A percentile compares a stretch with the other conserved stretches of the same genome.
Evolutionary conservation across 2,329 filamentous ascomycete species (phyloP).

Genomic region (Herpotrichia juniperi): DNA sequence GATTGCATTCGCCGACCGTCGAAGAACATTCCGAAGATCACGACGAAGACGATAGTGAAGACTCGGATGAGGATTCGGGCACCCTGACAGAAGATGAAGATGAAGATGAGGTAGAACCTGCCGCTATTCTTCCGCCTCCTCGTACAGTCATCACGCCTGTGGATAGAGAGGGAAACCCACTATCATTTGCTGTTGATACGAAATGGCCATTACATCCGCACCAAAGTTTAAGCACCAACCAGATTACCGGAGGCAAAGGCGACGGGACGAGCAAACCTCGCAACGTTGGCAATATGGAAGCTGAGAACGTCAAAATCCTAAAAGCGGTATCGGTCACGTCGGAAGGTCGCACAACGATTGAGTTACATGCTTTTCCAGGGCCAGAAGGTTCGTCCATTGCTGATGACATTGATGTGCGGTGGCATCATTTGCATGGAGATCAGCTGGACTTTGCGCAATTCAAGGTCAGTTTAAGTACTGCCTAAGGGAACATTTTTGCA

Average conservation of each 20-base stretch:
- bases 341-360: slow-evolving; percentile 23
- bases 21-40: not conserved
- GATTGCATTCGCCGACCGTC: too few relatives aligned
- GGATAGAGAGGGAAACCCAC: slow-evolving; percentile 29
- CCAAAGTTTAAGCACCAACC: not conserved
- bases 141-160: slow-evolving; percentile 13
- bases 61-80: not conserved
- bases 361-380: slow-evolving; percentile 27
- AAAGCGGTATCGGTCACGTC: slow-evolving; percentile 23
- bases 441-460: slow-evolving; percentile 33
- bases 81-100: slow-evolving; percentile 1
- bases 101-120: slow-evolving; percentile 2
- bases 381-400: slow-evolving; percentile 21
- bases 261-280: not conserved
- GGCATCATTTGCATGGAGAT: slow-evolving; percentile 31
- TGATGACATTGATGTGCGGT: slow-evolving; percentile 21
- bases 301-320: slow-evolving; percentile 32
- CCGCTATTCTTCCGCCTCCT: slow-evolving; percentile 5
- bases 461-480: too few relatives aligned
- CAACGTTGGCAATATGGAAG: slow-evolving; percentile 10
- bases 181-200: slow-evolving; percentile 27
- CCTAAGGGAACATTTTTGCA: too few relatives aligned
- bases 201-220: slow-evolving; percentile 3
- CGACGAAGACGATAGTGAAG: slow-evolving; percentile 6
- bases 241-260: not conserved